Conservation (phyloP, 441 rosid species). For the Dalechampia spathulata region DNA sequence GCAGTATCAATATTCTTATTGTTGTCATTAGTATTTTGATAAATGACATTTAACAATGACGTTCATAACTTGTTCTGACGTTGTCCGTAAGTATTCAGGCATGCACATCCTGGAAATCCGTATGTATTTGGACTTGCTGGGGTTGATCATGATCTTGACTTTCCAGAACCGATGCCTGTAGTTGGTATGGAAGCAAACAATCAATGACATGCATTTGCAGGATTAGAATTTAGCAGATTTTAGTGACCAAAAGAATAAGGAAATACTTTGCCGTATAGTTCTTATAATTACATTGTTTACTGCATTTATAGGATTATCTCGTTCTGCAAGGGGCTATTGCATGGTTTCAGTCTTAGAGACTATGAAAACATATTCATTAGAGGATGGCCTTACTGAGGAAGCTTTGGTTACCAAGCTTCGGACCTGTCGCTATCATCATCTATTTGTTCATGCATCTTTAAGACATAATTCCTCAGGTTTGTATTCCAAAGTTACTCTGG, state of each 20-base stretch:
- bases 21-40: not conserved
- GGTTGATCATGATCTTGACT: conserved; percentile 95
- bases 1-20: not conserved
- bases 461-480: conserved; percentile 80
- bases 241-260: not conserved
- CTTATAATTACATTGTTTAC: not conserved
- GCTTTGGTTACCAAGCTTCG: conserved; percentile 93
- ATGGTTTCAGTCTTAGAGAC: conserved; percentile 78
- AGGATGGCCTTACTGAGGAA: conserved; percentile 96
- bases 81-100: conserved; percentile 52
- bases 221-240: not conserved
- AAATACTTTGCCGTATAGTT: not conserved
- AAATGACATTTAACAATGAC: not conserved
- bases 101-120: conserved; percentile 99
- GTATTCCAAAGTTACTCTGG: conserved; percentile 2
- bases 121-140: conserved; percentile 98
- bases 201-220: not conserved
- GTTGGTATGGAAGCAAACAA: conserved; percentile 49
- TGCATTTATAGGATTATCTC: conserved; percentile 62
- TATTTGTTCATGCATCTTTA: conserved; percentile 81
- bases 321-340: conserved; percentile 92
- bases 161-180: conserved; percentile 99
- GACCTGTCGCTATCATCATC: conserved; percentile 76
- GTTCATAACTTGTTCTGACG: conserved; percentile 29
- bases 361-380: conserved; percentile 87